These are phyloP conservation scores for Chrysosporium queenslandicum DNA, from an alignment of 2,329 filamentous ascomycete genomes.

Conservation along the genomic window DNA sequence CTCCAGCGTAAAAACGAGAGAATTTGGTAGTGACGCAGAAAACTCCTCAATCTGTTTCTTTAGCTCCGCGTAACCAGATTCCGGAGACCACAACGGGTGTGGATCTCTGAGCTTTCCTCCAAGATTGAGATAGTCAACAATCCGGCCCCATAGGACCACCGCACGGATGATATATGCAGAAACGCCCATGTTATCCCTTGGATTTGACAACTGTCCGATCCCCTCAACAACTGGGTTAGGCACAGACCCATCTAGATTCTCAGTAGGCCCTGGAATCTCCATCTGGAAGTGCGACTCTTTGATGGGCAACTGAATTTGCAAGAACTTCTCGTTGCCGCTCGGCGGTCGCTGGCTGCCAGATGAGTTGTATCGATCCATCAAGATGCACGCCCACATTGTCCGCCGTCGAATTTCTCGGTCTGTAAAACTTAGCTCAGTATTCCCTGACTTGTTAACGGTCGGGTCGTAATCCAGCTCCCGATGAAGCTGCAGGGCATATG, in stretches of 20 bases:
- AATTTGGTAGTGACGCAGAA: slow-evolving; percentile 56
- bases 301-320: slow-evolving; percentile 82
- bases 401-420: slow-evolving; percentile 86
- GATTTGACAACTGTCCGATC: slow-evolving; percentile 54
- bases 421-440: slow-evolving; percentile 67
- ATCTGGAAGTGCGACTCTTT: slow-evolving; percentile 83
- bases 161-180: slow-evolving; percentile 79
- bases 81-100: slow-evolving; percentile 67
- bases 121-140: slow-evolving; percentile 82
- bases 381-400: slow-evolving; percentile 96
- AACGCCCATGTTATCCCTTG: slow-evolving; percentile 83
- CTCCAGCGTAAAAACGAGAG: slow-evolving; percentile 64
- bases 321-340: slow-evolving; percentile 79
- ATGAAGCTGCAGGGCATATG: slow-evolving; percentile 87
- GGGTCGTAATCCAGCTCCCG: slow-evolving; percentile 80
- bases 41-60: slow-evolving; percentile 63
- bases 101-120: slow-evolving; percentile 72
- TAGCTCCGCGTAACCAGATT: slow-evolving; percentile 66
- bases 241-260: slow-evolving; percentile 64
- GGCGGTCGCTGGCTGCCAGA: slow-evolving; percentile 87
- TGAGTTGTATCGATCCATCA: slow-evolving; percentile 97
- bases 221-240: slow-evolving; percentile 53
- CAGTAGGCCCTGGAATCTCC: slow-evolving; percentile 80
- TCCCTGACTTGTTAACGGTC: slow-evolving; percentile 47
- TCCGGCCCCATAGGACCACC: slow-evolving; percentile 79